Evolutionary conservation across 2,329 filamentous ascomycete genomes (phyloP).

Genomic region (Ophiocordyceps camponoti-leonardi): DNA sequence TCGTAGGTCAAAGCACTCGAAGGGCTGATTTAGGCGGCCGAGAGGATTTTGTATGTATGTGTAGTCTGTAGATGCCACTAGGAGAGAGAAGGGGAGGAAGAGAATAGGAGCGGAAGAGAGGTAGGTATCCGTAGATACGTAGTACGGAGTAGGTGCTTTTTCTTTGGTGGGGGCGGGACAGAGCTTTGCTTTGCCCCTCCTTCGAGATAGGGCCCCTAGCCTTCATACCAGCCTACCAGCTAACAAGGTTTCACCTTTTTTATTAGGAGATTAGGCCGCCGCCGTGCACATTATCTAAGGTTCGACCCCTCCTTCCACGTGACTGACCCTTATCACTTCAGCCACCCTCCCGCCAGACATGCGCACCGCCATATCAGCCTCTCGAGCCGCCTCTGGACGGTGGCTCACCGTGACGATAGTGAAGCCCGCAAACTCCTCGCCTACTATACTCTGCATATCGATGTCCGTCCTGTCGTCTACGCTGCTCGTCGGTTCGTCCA

Average conservation of each 20-base stretch:
- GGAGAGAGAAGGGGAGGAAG: background rate
- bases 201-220: background rate
- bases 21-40: too few species aligned
- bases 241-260: too few species aligned
- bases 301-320: background rate
- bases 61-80: too few species aligned
- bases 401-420: conserved; percentile 9
- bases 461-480: background rate
- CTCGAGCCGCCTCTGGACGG: background rate
- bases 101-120: background rate
- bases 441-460: conserved; percentile 4
- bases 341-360: background rate
- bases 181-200: background rate
- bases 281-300: background rate
- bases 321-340: background rate
- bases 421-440: conserved; percentile 6
- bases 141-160: background rate
- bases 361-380: background rate
- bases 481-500: conserved; percentile 19
- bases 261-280: background rate
- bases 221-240: too few species aligned
- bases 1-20: background rate
- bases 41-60: background rate
- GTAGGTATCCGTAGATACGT: too few species aligned
- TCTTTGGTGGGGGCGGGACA: background rate